phyloP scores from a whole-genome alignment of 495 filamentous ascomycete species.

The Tetracladium setigerum region DNA sequence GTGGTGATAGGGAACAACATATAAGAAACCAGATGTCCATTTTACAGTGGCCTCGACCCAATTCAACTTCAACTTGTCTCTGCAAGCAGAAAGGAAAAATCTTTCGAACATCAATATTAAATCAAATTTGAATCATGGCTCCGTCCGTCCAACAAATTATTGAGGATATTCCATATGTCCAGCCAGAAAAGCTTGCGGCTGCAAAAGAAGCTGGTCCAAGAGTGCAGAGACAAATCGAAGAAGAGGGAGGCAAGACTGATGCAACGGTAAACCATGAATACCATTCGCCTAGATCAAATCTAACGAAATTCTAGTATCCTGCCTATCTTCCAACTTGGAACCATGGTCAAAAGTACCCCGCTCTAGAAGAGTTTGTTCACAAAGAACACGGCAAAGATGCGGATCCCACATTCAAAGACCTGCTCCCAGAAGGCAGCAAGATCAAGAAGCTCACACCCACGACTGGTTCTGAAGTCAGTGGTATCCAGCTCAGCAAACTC shows the following conservation, averaged over 20 bases:
- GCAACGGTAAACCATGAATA: slow-evolving; percentile 3
- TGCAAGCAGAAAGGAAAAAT: too few relatives aligned
- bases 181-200: neutral
- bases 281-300: neutral
- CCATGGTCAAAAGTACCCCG: slow-evolving; percentile 44
- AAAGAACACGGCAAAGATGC: slow-evolving; percentile 65
- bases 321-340: slow-evolving; percentile 75
- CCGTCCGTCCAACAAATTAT: slow-evolving; percentile 6
- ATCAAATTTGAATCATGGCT: too few relatives aligned
- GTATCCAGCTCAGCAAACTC: slow-evolving; percentile 67
- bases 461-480: slow-evolving; percentile 65
- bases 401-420: slow-evolving; percentile 57
- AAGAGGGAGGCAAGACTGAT: slow-evolving; percentile 9
- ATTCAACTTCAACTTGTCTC: too few relatives aligned
- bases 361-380: slow-evolving; percentile 61
- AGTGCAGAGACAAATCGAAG: slow-evolving; percentile 6
- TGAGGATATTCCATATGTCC: neutral
- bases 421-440: slow-evolving; percentile 44
- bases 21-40: too few relatives aligned
- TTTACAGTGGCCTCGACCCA: too few relatives aligned
- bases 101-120: too few relatives aligned
- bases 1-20: too few relatives aligned
- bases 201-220: neutral
- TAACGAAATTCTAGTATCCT: slow-evolving; percentile 45
- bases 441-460: slow-evolving; percentile 56